Conservation (phyloP, 1,139 yeast genomes). For the Magnusiomyces sp. region DNA sequence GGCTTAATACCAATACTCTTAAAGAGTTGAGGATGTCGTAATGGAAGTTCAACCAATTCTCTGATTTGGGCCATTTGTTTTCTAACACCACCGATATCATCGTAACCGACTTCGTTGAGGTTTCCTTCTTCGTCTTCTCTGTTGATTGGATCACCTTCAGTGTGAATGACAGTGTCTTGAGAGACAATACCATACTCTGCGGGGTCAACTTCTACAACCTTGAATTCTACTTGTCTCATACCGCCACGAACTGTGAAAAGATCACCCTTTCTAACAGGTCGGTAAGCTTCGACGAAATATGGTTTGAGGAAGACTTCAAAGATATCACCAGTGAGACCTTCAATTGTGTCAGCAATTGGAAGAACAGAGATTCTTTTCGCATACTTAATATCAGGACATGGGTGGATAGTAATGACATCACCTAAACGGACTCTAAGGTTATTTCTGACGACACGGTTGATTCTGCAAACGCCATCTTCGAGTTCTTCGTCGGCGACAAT, state of each 20-base stretch:
- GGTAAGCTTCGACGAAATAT: conserved; percentile 95
- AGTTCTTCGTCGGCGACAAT: conserved; percentile 95
- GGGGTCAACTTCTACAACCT: conserved; percentile 97
- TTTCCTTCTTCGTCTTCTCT: conserved; percentile 98
- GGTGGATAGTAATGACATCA: conserved; percentile 81
- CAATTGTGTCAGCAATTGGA: conserved; percentile 97
- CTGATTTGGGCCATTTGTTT: conserved; percentile 98
- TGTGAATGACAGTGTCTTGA: conserved; percentile 95
- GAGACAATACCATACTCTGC: conserved; percentile 97
- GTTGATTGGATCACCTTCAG: conserved; percentile 98
- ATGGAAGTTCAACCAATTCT: conserved; percentile 91
- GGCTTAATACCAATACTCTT: conserved; percentile 97
- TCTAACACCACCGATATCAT: conserved; percentile 97
- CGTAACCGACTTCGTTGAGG: conserved; percentile 95
- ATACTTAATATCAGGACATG: conserved; percentile 97
- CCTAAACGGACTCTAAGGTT: conserved; percentile 91
- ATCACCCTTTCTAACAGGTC: conserved; percentile 98
- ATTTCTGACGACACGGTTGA: conserved; percentile 93
- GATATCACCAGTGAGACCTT: conserved; percentile 95
- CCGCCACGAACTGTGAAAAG: conserved; percentile 96
- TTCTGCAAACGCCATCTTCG: conserved; percentile 90
- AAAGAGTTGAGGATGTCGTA: conserved; percentile 94
- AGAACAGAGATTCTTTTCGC: conserved; percentile 82
- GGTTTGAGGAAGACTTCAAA: conserved; percentile 96
- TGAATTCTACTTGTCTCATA: conserved; percentile 98